Base-by-base conservation (phyloP, 768 basidiomycete genomes). In the Daedalea quercina region DNA sequence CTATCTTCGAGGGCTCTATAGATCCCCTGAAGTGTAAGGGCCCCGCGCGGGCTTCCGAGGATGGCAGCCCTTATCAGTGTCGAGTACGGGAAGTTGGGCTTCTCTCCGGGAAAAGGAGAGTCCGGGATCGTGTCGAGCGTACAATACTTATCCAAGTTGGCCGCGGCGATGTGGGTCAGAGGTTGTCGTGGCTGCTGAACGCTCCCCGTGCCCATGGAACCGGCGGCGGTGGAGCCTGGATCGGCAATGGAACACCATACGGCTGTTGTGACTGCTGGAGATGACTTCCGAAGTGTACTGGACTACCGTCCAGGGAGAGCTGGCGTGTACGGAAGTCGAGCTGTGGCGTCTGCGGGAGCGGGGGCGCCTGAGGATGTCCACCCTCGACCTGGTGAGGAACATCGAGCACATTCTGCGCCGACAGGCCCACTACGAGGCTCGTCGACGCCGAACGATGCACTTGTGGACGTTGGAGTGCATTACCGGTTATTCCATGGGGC, bases 61-160 rank as follows among this genome's bases (percentile, higher is more conserved):
- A 87, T 88, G 0, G 86, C 86, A 11, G 85, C 70, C 57, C 83
- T 77, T 37, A 82, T 70, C 24, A 81, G 69, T 34, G 71, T 74
- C 1, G 79, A 77, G 34, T 77, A 69, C 0, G 73, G 63, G 51
- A 72, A 70, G 26, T 65, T 60, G 1, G 73, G 73, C 45, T 70
- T 71, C 44, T 63, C 61, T 13, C 70, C 69, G 0, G 61, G 57
- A n/a, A 60, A 48, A 15, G 61, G 63, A 6, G 70, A 69, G 55
- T 73, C 69, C 9, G 57, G 44, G 17, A 69, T 61, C 13, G 56
- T 52, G 23, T 59, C 45, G 9, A 69, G 58, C 19, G 54, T 64
- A 2, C 64, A 54, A 7, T 57, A 40, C 15, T 53, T 40, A 35
- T 37, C 54, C 37, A 40, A 15, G 37, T 7, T 40, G 19, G 37